Percentiles rank a stretch among this genome's conserved stretches.
These are phyloP conservation scores for Kwoniella bestiolae DNA, from an alignment of 768 basidiomycete genomes.

Conservation along the genomic window DNA sequence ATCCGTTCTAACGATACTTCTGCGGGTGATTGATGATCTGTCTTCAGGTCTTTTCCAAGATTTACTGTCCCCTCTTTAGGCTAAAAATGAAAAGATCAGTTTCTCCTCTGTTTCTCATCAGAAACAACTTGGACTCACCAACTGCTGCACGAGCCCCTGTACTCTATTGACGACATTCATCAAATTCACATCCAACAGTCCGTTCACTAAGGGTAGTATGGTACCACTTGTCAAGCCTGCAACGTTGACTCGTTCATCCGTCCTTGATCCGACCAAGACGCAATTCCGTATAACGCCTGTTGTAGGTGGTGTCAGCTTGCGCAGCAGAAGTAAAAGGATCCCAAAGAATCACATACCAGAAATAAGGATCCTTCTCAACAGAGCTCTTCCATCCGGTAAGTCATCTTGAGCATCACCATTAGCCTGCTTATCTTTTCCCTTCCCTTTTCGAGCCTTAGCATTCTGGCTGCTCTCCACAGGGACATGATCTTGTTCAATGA, in stretches of 20 bases:
- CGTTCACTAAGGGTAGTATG: conserved; percentile 49
- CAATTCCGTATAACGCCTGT: conserved; percentile 45
- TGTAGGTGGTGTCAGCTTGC: conserved; percentile 8
- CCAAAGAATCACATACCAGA: conserved; percentile 36
- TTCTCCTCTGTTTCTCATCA: not conserved
- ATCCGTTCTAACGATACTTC: conserved; percentile 74
- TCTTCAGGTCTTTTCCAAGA: conserved; percentile 65
- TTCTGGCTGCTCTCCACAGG: conserved; percentile 17
- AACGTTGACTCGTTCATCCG: conserved; percentile 39
- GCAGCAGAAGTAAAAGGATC: not conserved
- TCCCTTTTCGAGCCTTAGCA: conserved; percentile 43
- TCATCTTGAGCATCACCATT: conserved; percentile 55
- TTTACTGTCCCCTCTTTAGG: conserved; percentile 32
- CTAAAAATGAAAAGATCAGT: conserved; percentile 21
- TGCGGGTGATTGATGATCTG: conserved; percentile 72
- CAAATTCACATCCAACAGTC: conserved; percentile 50
- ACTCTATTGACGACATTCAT: conserved; percentile 37
- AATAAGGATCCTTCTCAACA: conserved; percentile 41
- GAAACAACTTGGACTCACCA: conserved; percentile 30
- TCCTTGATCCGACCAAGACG: conserved; percentile 28
- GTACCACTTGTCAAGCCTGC: conserved; percentile 41
- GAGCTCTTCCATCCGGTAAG: conserved; percentile 37
- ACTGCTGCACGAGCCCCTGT: conserved; percentile 32
- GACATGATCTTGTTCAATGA: conserved; percentile 34
- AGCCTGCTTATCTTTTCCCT: conserved; percentile 36